Evolutionary conservation across 2,329 filamentous ascomycete genomes (phyloP), one percentile per base, ranked within the genome.

Genomic region (Epichloe uncinata): DNA sequence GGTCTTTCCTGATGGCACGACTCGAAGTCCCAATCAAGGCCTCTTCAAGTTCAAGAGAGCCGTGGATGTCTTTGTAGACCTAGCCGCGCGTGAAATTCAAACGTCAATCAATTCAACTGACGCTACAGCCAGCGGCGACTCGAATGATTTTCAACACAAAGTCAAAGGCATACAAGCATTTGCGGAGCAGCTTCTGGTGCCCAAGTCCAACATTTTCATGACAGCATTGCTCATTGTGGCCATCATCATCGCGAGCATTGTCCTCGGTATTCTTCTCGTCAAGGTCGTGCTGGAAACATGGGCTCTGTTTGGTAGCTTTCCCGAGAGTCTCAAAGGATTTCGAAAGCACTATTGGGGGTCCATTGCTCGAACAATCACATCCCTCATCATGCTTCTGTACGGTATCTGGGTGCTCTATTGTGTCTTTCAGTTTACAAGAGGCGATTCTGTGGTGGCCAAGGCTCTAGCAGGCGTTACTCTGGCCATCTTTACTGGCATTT

Each of bases 271-370:
- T 56, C 74, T 97, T 30, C 77, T 97, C 5, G 77, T 94, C 68
- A 98, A 97, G 72, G 81, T 95, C 51, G 80, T 96, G 47, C 78
- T 98, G 47, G 93, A 97, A 68, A 73, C 81, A 38, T 96, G 91
- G 88, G 85, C 89, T 15, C 73, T 96, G n/a, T 91, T 87, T 57
- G 89, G 85, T 55, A 87, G 73, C 53, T 94, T 97, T 62, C 90
- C 93, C 12, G 75, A 87, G 62, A 77, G 78, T 36, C 77, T 97
- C 51, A 73, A 80, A 15, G 83, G 85, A 43, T 97, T 97, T 78
- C 85, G 93, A 56, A 86, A 95, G 70, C 87, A 95, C 66, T 97
- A 97, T 73, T 97, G 93, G 93, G 85, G 87, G 57, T 81, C 89
- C 50, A 84, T 98, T 64, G 87, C 84, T 43, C 87, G 91, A 53